Evolutionary conservation across 805 yeast genomes (phyloP).

Genomic region (Maudiozyma barnettii): DNA sequence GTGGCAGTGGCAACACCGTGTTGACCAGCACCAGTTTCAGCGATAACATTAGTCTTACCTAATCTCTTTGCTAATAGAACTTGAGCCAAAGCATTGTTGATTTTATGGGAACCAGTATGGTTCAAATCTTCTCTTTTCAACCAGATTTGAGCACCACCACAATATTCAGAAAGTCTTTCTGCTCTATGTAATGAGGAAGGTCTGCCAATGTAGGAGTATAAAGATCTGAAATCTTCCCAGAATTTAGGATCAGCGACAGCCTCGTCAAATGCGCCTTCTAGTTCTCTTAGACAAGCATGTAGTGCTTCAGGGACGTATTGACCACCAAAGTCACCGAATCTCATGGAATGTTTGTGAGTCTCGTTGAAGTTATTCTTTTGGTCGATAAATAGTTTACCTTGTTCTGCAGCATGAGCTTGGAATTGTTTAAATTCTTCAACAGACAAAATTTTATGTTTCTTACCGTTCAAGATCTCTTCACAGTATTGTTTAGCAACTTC

Average conservation of each 20-base stretch:
- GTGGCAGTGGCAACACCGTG: constrained; percentile 92
- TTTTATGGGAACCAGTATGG: constrained; percentile 84
- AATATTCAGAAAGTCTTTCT: constrained; percentile 76
- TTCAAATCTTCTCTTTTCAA: constrained; percentile 93
- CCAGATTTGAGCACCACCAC: constrained; percentile 97
- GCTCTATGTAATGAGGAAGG: constrained; percentile 91
- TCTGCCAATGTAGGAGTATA: constrained; percentile 91
- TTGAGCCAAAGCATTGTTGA: constrained; percentile 77
- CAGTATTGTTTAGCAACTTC: constrained; percentile 59
- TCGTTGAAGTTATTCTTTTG: constrained; percentile 37
- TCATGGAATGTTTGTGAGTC: constrained; percentile 56
- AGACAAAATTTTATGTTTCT: constrained; percentile 28
- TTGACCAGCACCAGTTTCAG: constrained; percentile 91
- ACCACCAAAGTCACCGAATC: constrained; percentile 95
- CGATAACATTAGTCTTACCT: constrained; percentile 69
- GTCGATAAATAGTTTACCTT: constrained; percentile 15
- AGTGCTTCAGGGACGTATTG: constrained; percentile 97
- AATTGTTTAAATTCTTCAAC: constrained; percentile 32
- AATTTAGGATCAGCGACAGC: constrained; percentile 84
- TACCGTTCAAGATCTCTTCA: constrained; percentile 56
- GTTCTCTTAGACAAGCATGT: constrained; percentile 81
- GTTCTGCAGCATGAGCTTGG: constrained; percentile 22
- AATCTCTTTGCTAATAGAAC: constrained; percentile 69
- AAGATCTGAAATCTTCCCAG: constrained; percentile 83
- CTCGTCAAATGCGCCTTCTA: constrained; percentile 77